phyloP scores from a whole-genome alignment of 164 flowering plant species.

The Chimonanthus praecox region DNA sequence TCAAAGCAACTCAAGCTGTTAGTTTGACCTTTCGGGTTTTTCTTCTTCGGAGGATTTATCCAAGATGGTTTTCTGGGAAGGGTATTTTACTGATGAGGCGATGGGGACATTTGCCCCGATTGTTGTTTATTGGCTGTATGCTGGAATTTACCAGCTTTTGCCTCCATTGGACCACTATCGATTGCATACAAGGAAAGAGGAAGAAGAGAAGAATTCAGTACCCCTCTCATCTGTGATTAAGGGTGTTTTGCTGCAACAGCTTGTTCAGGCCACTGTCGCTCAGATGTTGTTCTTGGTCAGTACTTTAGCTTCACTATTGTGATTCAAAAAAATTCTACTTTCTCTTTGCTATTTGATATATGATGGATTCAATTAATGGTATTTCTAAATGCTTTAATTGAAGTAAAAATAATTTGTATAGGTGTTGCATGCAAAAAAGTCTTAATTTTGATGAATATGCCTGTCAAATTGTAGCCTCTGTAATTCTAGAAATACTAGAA shows the following conservation, averaged over 20 bases:
- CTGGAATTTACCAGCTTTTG: constrained; percentile 71
- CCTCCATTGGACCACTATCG: constrained; percentile 60
- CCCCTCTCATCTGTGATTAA: constrained; percentile 48
- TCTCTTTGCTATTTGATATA: neutral
- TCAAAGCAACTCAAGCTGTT: neutral
- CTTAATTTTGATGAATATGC: neutral
- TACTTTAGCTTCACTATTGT: neutral
- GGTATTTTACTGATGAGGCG: constrained; percentile 68
- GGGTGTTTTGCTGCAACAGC: constrained; percentile 78
- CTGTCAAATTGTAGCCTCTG: neutral
- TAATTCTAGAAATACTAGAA: neutral
- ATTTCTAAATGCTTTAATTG: neutral
- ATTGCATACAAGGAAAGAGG: constrained; percentile 67
- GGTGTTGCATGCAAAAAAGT: neutral
- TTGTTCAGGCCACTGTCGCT: constrained; percentile 72
- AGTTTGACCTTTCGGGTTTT: neutral
- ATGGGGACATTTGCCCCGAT: constrained; percentile 86
- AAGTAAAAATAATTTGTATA: too few species aligned
- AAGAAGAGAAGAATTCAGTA: constrained; percentile 63
- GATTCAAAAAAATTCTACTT: neutral
- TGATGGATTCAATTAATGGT: neutral
- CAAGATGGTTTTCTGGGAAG: constrained; percentile 78
- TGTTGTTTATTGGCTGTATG: constrained; percentile 74
- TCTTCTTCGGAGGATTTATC: neutral
- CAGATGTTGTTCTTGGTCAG: constrained; percentile 51